Conservation (phyloP, 2,329 filamentous ascomycete species). For the Cladobotryum protrusum region DNA sequence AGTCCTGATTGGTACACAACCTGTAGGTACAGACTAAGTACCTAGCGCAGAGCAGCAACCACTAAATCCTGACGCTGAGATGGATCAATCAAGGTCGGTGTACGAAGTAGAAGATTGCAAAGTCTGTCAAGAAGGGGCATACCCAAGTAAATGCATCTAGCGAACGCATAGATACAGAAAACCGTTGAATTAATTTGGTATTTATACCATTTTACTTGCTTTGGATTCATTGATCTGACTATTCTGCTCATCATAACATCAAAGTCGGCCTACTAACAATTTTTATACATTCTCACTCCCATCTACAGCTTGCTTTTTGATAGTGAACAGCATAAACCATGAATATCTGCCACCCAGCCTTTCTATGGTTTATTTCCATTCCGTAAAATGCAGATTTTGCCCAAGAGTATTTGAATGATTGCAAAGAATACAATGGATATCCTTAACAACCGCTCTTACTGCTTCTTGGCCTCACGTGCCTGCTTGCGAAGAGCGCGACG, state of each 20-base stretch:
- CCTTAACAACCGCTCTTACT: constrained; percentile 18
- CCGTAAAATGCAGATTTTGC: no score
- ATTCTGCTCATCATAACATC: background rate
- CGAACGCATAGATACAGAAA: background rate
- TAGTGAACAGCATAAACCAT: no score
- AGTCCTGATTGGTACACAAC: constrained; percentile 9
- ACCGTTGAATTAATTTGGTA: background rate
- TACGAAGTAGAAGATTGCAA: background rate
- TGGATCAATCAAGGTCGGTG: no score
- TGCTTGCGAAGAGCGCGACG: constrained; percentile 77
- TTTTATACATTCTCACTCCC: background rate
- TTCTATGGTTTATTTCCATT: no score
- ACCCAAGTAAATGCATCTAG: background rate
- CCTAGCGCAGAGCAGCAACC: no score
- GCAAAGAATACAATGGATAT: no score
- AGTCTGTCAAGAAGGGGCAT: background rate
- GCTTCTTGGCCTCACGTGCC: constrained; percentile 73
- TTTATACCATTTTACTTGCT: background rate
- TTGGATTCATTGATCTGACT: background rate
- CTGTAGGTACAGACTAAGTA: no score
- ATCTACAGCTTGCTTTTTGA: no score
- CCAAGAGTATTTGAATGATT: no score
- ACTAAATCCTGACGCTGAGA: no score
- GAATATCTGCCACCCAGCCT: no score
- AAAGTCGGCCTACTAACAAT: no score